Evolutionary conservation across 495 filamentous ascomycete species (phyloP).

Genomic region (Penicillium salamii): DNA sequence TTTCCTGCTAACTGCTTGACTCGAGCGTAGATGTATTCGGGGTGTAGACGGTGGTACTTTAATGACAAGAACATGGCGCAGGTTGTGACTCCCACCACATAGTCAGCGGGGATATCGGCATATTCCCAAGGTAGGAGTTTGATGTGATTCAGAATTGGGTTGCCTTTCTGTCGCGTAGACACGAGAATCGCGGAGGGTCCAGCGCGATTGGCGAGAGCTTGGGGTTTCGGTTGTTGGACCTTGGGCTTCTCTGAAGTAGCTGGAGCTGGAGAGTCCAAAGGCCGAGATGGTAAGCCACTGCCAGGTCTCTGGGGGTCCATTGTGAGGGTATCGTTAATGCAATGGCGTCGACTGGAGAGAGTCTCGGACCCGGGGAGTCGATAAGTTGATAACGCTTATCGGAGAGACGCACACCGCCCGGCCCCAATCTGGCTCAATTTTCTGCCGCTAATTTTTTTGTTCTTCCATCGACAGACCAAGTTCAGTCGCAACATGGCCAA

Average conservation of each 20-base stretch:
- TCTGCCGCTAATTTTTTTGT: slow-evolving; percentile 47
- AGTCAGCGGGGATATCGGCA: slow-evolving; percentile 90
- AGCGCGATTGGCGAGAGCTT: slow-evolving; percentile 66
- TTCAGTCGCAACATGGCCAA: slow-evolving; percentile 16
- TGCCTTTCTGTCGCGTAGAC: slow-evolving; percentile 86
- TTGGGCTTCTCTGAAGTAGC: slow-evolving; percentile 39
- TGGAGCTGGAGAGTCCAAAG: slow-evolving; percentile 29
- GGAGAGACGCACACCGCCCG: slow-evolving; percentile 20
- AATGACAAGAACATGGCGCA: slow-evolving; percentile 91
- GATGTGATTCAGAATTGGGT: slow-evolving; percentile 83
- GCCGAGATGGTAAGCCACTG: slow-evolving; percentile 11
- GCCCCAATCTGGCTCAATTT: slow-evolving; percentile 24
- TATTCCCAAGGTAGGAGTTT: slow-evolving; percentile 93
- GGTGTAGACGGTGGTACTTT: slow-evolving; percentile 96
- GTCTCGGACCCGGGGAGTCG: background rate
- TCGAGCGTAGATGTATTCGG: slow-evolving; percentile 95
- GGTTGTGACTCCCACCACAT: slow-evolving; percentile 80
- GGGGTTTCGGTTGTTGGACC: slow-evolving; percentile 83
- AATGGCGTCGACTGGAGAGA: slow-evolving; percentile 12
- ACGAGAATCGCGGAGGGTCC: slow-evolving; percentile 79
- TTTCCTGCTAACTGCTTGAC: slow-evolving; percentile 75
- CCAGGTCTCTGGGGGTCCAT: slow-evolving; percentile 36
- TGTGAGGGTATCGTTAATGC: background rate
- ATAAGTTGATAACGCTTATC: slow-evolving; percentile 19
- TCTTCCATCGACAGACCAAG: slow-evolving; percentile 19